Evolutionary conservation across 2,329 filamentous ascomycete genomes (phyloP), one percentile per base, ranked within the genome.

Genomic region (Chaetomium strumarium): DNA sequence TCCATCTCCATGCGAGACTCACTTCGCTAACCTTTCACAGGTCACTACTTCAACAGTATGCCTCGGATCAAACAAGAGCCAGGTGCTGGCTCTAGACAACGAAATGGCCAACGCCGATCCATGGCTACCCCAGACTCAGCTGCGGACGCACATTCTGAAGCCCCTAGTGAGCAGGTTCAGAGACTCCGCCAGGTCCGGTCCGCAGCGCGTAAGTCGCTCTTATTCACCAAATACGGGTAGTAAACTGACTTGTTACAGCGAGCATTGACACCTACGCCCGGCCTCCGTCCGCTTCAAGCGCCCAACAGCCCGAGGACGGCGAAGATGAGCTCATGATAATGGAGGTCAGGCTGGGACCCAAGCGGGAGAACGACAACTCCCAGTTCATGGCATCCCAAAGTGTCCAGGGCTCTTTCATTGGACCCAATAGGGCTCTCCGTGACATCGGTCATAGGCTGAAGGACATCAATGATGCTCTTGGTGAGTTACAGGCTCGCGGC

Each of bases 401-500:
- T n/a, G 36, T 58, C 12, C 54, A 63, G 17, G 55, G 54, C n/a
- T 66, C 64, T 2, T 67, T 67, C 48, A 62, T 66, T 9, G 62
- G 61, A 31, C 66, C 65, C 1, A 70, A 70, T 45, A 65, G 56
- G n/a, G 71, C 64, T 5, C 79, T 68, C 58, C 74, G 62, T 40
- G 75, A 78, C 7, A 80, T 90, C 5, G 83, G 83, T 0, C 73
- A 76, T n/a, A 76, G 81, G 42, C 70, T 86, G 1, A 86, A 85
- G 47, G 75, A 78, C 0, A 80, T 84, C 45, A 84, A 89, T 2
- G 75, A 86, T 43, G 80, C 80, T 0, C 77, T 90, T 0, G 80
- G 80, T 3, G 79, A 85, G 44, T 77, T 96, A 0, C 81, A 88
- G 46, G 77, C 83, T 6, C 76, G 92, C 0, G 88, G 86, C 0